These are phyloP conservation scores for Panicum miliaceum DNA, from an alignment of 176 grass and related monocot genomes.

Conservation along the genomic window DNA sequence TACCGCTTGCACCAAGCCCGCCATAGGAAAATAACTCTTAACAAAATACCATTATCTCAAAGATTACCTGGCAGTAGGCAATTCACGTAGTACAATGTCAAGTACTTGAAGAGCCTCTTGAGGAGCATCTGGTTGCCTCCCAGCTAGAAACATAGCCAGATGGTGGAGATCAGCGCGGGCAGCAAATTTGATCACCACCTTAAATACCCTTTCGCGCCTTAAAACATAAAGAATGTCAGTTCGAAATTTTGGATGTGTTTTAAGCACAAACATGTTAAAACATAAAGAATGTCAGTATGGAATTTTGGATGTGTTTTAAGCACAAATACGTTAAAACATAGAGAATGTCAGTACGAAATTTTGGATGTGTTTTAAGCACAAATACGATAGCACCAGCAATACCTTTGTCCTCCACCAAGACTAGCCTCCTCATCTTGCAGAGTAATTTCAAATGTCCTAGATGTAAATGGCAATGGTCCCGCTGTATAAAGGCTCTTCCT, in stretches of 20 bases:
- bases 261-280: conserved; percentile 13
- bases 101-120: conserved; percentile 96
- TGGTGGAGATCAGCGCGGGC: conserved; percentile 91
- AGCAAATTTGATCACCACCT: conserved; percentile 91
- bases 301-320: background rate
- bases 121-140: conserved; percentile 88
- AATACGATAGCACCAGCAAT: background rate
- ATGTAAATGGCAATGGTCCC: conserved; percentile 74
- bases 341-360: background rate
- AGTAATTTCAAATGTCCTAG: conserved; percentile 75
- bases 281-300: background rate
- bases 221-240: conserved; percentile 46
- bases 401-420: conserved; percentile 58
- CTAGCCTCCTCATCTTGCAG: conserved; percentile 74
- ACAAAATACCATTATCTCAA: conserved; percentile 21
- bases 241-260: background rate
- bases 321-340: background rate
- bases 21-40: conserved; percentile 16
- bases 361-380: too few species aligned
- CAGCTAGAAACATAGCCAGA: conserved; percentile 84
- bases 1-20: too few species aligned
- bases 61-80: conserved; percentile 75
- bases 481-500: conserved; percentile 96
- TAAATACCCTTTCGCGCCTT: conserved; percentile 77
- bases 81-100: conserved; percentile 90